Conservation (phyloP, 257 asterid genomes). For the Nicotiana tomentosiformis region DNA sequence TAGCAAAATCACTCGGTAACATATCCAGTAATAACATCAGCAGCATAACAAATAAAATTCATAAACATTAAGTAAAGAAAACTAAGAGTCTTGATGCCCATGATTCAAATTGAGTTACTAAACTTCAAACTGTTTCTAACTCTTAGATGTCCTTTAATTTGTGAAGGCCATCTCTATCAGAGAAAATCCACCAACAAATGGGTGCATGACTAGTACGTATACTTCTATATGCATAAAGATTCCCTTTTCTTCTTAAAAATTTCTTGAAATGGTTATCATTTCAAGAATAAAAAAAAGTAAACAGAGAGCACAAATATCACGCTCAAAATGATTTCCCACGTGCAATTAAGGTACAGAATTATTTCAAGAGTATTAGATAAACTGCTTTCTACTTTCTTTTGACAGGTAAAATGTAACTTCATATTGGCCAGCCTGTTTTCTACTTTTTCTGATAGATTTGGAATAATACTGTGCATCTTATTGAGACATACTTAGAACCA, state of each 20-base stretch:
- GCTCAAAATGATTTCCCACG: not conserved
- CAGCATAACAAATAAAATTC: not conserved
- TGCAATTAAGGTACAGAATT: not conserved
- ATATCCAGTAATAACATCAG: not conserved
- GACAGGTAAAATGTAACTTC: too few species aligned
- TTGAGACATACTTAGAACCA: not conserved
- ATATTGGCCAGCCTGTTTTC: not conserved
- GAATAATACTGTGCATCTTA: not conserved
- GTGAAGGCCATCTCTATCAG: not conserved
- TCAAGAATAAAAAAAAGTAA: not conserved
- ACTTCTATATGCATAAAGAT: not conserved
- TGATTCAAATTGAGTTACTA: not conserved
- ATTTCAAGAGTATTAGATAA: not conserved
- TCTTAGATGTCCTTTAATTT: not conserved
- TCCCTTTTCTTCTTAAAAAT: not conserved
- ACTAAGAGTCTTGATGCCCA: not conserved
- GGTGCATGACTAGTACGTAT: not conserved
- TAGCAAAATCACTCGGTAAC: not conserved
- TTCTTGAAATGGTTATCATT: not conserved
- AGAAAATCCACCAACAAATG: not conserved
- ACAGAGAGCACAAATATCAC: not conserved
- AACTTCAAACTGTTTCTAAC: not conserved
- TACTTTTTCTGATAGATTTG: not conserved
- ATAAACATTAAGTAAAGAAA: not conserved
- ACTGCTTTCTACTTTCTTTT: not conserved